Evolutionary conservation across 495 filamentous ascomycete species (phyloP), one percentile per base, ranked within the genome.

Genomic region (Neurospora sp.): DNA sequence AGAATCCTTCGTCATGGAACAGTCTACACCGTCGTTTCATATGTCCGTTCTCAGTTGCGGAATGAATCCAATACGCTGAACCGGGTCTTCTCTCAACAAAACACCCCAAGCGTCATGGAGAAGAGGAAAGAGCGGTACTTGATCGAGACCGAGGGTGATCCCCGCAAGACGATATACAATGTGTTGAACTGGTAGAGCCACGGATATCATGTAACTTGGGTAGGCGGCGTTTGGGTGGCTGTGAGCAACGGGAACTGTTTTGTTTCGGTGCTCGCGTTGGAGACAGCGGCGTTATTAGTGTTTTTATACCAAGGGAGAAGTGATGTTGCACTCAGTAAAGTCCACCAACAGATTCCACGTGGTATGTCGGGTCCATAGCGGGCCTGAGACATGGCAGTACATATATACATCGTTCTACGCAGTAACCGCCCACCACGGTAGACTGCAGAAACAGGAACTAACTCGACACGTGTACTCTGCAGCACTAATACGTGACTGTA

Each of bases 61-160:
- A 71, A 74, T 27, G 77, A 82, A 40, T 75, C 82, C 40, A 73
- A 75, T 16, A 74, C 76, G 39, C 78, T 83, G 77, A 81, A 83
- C 75, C 73, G 75, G 41, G 81, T 82, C 74, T 83, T 82, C 69
- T 71, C 82, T 0, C 79, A 83, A 72, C 79, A 83, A 70, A 82
- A 83, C 74, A 81, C 82, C 0, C 78, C 82, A 39, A 73, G 78
- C 20, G 81, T 82, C 39, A 75, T 80, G 65, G 74, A 74, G 40
- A 73, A 79, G 8, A 70, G 82, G 68, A 81, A 77, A 41, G 72
- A 69, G 39, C 74, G 41, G 27, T 73, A 80, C 9, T 47, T 75
- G 39, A 77, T 83, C 39, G 81, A 82, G 20, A 71, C 61, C 22
- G 78, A 81, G 74, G 82, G 82, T 8, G 81, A 83, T 68, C 82